Conservation (phyloP, 176 grass and related monocot genomes). For the Melocanna baccifera region DNA sequence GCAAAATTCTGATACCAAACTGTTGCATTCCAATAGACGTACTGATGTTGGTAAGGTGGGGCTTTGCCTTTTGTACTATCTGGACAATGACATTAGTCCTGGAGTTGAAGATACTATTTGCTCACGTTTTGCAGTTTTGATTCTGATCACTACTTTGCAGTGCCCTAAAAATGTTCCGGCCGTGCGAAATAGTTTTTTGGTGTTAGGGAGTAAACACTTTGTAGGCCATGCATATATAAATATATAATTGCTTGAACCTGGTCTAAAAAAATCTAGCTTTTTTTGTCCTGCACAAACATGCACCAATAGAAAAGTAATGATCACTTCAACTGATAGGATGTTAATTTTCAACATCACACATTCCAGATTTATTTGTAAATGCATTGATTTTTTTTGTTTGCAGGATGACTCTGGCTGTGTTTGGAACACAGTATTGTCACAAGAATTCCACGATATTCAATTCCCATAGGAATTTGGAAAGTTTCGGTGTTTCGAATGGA, state of each 20-base stretch:
- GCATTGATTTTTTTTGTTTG: neutral
- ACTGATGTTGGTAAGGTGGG: neutral
- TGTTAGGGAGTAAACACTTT: neutral
- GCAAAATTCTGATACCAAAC: constrained; percentile 18
- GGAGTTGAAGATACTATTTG: neutral
- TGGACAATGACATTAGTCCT: neutral
- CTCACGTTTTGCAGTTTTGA: neutral
- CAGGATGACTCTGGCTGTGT: neutral
- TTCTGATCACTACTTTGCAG: neutral
- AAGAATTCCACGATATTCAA: neutral
- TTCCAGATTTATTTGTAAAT: neutral
- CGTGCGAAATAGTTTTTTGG: neutral
- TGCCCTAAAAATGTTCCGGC: neutral
- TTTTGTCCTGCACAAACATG: neutral
- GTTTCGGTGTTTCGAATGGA: neutral
- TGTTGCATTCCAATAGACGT: neutral
- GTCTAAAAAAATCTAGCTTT: neutral
- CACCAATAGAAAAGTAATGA: neutral
- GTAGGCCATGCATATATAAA: neutral
- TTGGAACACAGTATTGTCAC: neutral
- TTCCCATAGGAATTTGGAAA: neutral
- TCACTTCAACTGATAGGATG: neutral
- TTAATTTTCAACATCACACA: neutral
- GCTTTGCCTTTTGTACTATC: neutral
- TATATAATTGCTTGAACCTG: neutral